Percentiles rank a stretch among this genome's conserved stretches.
Conservation (phyloP, 1,139 yeast species). For the Geotrichum aggregatum region DNA sequence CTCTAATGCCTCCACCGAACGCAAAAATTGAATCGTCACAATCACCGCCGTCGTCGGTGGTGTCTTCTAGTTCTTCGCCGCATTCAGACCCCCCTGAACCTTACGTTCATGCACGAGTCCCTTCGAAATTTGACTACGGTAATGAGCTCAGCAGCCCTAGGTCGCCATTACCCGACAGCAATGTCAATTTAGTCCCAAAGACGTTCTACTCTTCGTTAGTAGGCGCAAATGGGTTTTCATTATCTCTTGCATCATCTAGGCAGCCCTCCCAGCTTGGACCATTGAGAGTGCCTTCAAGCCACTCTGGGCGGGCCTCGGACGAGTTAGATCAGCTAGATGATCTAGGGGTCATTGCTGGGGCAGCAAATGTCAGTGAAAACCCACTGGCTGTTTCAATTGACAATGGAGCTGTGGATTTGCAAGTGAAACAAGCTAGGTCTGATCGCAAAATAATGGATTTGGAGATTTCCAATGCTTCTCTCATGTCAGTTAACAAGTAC, state of each 20-base stretch:
- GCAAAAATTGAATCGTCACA: background rate
- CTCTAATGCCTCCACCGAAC: background rate
- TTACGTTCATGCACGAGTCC: constrained; percentile 11
- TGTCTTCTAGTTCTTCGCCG: background rate
- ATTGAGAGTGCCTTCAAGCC: background rate
- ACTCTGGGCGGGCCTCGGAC: background rate
- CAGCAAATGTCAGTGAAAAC: no score
- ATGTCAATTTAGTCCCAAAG: constrained; percentile 3
- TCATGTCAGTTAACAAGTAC: constrained; percentile 32
- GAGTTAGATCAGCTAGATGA: background rate
- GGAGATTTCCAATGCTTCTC: constrained; percentile 33
- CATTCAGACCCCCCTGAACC: constrained; percentile 5
- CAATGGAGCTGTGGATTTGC: constrained; percentile 4
- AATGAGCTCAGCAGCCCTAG: background rate
- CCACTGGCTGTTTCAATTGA: no score
- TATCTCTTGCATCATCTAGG: constrained; percentile 16
- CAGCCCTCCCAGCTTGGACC: constrained; percentile 7
- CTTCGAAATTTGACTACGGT: background rate
- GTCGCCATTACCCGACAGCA: background rate
- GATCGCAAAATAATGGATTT: constrained; percentile 33
- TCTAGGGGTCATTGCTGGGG: background rate
- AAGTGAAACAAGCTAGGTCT: constrained; percentile 26
- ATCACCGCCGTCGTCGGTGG: background rate
- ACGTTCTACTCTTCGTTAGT: constrained; percentile 16
- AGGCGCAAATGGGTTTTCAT: constrained; percentile 15